Evolutionary conservation across 2,329 filamentous ascomycete genomes (phyloP), one percentile per base, ranked within the genome.

Genomic region (Arthroderma sp.): DNA sequence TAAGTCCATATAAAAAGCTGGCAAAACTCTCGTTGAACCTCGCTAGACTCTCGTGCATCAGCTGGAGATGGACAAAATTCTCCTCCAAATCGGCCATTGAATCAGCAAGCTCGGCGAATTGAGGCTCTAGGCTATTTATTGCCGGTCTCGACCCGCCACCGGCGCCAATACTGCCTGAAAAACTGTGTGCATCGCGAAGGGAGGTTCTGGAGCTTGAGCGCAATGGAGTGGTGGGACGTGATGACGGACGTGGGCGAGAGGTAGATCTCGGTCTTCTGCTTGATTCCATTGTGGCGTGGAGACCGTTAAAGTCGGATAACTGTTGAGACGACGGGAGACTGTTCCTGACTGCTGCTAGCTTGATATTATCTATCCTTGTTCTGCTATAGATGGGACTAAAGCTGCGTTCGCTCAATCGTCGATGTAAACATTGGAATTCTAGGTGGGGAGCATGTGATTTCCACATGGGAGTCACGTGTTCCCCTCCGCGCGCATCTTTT

Each of bases 1-100:
- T 97, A 69, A 98, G 72, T 1, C 93, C 93, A 66, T 97, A 98
- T 49, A 98, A 74, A 66, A 98, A 97, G 64, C 86, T 89, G 0
- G 90, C 90, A 72, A 98, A 98, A 67, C 87, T 94, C 77, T 98
- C 93, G 71, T 86, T 91, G 73, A 98, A 98, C 25, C 93, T 83
- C 23, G 88, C 83, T 63, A 98, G 74, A 66, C 88, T 95, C 76
- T 97, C 91, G 68, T 98, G 90, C 85, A 98, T 94, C 61, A 96
- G 76, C 71, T 97, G 91, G 63, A 98, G 84, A 70, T 96, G 90
- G 85, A 95, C 89, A 77, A 97, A 90, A 71, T 98, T 97, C 60
- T 90, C 88, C 76, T 98, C 93, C 8, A 98, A 81, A 66, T 97
- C 93, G 23, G 90, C 89, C 82, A 97, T 91, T 59, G 87, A 86